A percentile compares a stretch with the other conserved stretches of the same genome.
Evolutionary conservation across 805 yeast species (phyloP).

Genomic region (Blastobotrys terrestris): DNA sequence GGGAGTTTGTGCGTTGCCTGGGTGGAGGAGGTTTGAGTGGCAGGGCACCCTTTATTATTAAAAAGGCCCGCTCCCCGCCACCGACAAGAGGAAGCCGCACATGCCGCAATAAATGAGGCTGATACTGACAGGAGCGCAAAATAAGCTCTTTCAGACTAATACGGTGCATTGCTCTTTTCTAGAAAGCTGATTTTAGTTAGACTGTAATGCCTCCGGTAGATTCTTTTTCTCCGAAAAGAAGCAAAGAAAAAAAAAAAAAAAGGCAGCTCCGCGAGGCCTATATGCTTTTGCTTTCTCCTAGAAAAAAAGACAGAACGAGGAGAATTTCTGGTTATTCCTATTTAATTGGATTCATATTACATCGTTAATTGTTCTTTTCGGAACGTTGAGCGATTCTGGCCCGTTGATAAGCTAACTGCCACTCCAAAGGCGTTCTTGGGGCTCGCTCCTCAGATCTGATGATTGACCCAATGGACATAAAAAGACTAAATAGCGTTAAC

Average conservation of each 20-base stretch:
- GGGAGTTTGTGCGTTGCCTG: too few relatives aligned
- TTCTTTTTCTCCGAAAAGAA: not conserved
- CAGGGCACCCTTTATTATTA: too few relatives aligned
- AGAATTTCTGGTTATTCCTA: too few relatives aligned
- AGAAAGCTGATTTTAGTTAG: not conserved
- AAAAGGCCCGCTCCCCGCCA: too few relatives aligned
- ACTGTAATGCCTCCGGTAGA: not conserved
- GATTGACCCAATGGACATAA: conserved; percentile 89
- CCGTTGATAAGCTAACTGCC: conserved; percentile 22
- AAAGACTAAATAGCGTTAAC: conserved; percentile 36
- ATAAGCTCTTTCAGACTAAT: too few relatives aligned
- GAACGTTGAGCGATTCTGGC: conserved; percentile 17
- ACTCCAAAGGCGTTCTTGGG: conserved; percentile 24
- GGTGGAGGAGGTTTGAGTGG: too few relatives aligned
- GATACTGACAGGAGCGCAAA: too few relatives aligned
- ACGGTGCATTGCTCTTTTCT: too few relatives aligned
- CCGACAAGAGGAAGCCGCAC: too few relatives aligned
- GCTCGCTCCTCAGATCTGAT: conserved; percentile 30
- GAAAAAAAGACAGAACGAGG: too few relatives aligned
- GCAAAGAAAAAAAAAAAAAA: not conserved
- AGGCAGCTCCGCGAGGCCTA: not conserved
- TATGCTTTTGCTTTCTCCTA: too few relatives aligned
- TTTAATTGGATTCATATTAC: not conserved
- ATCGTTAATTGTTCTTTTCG: conserved; percentile 6
- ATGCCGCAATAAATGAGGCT: too few relatives aligned